Base-by-base conservation (phyloP, 2,329 filamentous ascomycete species). In the Stagonosporopsis vannaccii region DNA sequence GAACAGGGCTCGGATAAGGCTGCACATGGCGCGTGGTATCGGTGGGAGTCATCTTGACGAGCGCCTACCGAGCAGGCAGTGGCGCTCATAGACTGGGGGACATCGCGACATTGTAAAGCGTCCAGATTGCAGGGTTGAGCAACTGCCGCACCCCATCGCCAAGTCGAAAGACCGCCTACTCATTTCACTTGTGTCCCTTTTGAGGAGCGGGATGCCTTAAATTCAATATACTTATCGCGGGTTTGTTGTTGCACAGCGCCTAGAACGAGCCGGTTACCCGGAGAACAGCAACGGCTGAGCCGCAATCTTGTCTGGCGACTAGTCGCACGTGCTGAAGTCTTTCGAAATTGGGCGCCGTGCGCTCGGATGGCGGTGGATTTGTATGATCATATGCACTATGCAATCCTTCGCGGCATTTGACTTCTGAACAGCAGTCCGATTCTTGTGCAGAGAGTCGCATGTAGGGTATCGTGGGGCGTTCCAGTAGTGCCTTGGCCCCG, bases 191-290 rank as follows among this genome's bases (percentile, higher is more conserved):
- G 23, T n/a, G 23, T 37, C 45, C 23, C 11, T 3, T 17, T 46
- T 36, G 13, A 7, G 43, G 5, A 2, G 19, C n/a, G 15, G 48
- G 48, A 19, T n/a, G 48, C 48, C 48, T 51, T 12, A 51, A 33
- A 20, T 22, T 36, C 42, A 26, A 46, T 46, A 41, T 40, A 19
- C 17, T 46, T 40, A 20, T 35, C 33, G 41, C 17, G 25, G 8
- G 11, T 23, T 35, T 41, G 20, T 19, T 25, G 28, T 35, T 52
- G 40, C 40, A 44, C 40, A n/a, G 40, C 40, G 32, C 40, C 40
- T 45, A 45, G 49, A 33, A 22, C n/a, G 13, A 12, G 41, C 49
- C 49, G 41, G 28, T 46, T 45, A 52, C 4, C 49, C 49, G 33
- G 30, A 32, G 30, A 13, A 32, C n/a, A n/a, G n/a, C n/a, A n/a